These are phyloP conservation scores for Sphaerulina populicola DNA, from an alignment of 2,329 filamentous ascomycete species.

Conservation along the genomic window DNA sequence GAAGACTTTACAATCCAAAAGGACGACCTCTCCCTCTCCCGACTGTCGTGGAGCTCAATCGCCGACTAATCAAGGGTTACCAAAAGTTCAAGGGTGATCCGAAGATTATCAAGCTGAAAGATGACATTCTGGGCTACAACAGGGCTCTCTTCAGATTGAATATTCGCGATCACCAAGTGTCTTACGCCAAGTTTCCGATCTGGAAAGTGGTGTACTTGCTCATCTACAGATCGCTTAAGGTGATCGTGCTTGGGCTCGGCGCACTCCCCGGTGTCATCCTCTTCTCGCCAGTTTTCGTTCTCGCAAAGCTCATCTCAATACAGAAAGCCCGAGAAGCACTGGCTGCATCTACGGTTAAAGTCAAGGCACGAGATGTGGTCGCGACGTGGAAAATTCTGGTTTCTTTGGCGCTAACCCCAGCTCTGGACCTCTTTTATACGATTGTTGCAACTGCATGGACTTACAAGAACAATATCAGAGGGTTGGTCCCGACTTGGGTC, in stretches of 20 bases:
- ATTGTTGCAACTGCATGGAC: conserved; percentile 66
- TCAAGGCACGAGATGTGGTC: conserved; percentile 81
- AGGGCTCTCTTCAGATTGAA: conserved; percentile 74
- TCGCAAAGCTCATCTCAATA: conserved; percentile 71
- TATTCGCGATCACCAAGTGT: conserved; percentile 87
- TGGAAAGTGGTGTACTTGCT: conserved; percentile 66
- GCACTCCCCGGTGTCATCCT: conserved; percentile 80
- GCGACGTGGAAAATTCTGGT: conserved; percentile 90
- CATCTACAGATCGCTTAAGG: conserved; percentile 70
- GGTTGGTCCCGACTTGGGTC: conserved; percentile 70
- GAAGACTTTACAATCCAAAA: conserved; percentile 86
- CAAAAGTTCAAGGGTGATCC: conserved; percentile 86
- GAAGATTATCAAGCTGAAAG: conserved; percentile 66
- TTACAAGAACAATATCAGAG: conserved; percentile 71
- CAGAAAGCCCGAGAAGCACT: conserved; percentile 76
- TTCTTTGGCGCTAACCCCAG: conserved; percentile 72
- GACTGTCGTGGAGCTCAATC: conserved; percentile 87
- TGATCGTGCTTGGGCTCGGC: conserved; percentile 65
- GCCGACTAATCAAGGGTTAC: conserved; percentile 83
- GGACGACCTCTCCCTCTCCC: conserved; percentile 88
- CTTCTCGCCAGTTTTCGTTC: conserved; percentile 81
- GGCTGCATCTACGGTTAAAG: conserved; percentile 78
- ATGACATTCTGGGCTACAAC: conserved; percentile 77
- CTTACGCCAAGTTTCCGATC: conserved; percentile 78
- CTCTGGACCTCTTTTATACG: conserved; percentile 75